Evolutionary conservation across 2,329 filamentous ascomycete species (phyloP), one percentile per base, ranked within the genome.

Genomic region (Aspergillus versicolor): DNA sequence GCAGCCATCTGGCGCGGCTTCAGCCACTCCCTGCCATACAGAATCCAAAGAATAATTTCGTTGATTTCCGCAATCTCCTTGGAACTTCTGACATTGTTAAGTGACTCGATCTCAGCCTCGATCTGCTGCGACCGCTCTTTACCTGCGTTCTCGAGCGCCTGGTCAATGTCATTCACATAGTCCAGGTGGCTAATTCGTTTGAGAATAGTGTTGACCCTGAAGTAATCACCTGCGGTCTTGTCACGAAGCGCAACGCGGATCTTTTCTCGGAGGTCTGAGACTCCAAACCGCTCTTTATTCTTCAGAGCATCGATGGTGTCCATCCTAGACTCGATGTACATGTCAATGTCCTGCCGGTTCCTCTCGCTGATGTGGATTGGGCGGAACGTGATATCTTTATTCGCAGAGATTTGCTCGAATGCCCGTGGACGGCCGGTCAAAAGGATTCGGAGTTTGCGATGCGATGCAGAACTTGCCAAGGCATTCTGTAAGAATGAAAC

Each of bases 51-150:
- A 24, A 69, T 61, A 30, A 70, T 61, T 30, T 67, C 65, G 38
- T 69, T 69, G 6, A 70, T 65, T 32, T 70, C 67, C n/a, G 59
- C 58, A 22, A 69, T 61, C 49, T 70, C 66, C 48, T 67, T 66
- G 2, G 56, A 13, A 15, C 59, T 58, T n/a, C 62, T 61, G 4
- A 52, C 61, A 5, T 61, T 52, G 40, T 68, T 69, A 11, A 69
- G 57, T 11, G 55, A 61, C 12, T 65, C 57, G 34, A 69, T 64
- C 24, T 69, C 68, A 13, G 57, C 52, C 4, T 48, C n/a, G 17
- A 70, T 68, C 22, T 69, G 66, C 30, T 67, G 61, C 8, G 63
- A 60, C 2, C 65, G 57, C 17, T 66, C 62, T 43, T 61, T 63
- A 2, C 61, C 62, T 7, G 67, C 63, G 19, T 66, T 61, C 11